Evolutionary conservation across 148 eudicot genomes (phyloP).

Genomic region (Camellia japonica): DNA sequence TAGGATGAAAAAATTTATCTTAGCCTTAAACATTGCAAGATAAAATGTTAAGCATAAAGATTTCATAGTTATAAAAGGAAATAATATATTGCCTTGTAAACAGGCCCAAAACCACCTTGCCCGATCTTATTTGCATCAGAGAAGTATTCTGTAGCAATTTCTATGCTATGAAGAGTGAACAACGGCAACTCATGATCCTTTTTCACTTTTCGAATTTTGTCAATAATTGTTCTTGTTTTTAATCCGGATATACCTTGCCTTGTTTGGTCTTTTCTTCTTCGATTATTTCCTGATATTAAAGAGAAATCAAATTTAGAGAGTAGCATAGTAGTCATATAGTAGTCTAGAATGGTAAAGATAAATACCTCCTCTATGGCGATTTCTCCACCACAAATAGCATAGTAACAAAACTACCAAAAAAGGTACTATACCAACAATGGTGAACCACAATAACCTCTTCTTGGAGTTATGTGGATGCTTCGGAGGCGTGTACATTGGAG

Average conservation of each 20-base stretch:
- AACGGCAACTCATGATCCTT: slow-evolving; percentile 3
- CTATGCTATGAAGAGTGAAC: slow-evolving; percentile 13
- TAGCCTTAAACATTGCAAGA: too few relatives aligned
- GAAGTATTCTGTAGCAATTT: slow-evolving; percentile 2
- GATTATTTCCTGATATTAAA: too few relatives aligned
- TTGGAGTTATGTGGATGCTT: not conserved
- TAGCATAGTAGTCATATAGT: too few relatives aligned
- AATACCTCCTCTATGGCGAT: not conserved
- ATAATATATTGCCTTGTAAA: not conserved
- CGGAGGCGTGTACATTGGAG: too few relatives aligned
- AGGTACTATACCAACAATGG: not conserved
- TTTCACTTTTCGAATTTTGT: not conserved
- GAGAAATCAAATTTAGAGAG: too few relatives aligned
- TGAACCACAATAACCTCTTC: not conserved
- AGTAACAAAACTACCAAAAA: not conserved
- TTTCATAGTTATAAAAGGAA: too few relatives aligned
- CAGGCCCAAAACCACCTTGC: slow-evolving; percentile 17
- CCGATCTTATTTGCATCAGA: slow-evolving; percentile 10
- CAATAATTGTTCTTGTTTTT: not conserved
- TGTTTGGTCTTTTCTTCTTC: too few relatives aligned
- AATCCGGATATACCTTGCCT: not conserved
- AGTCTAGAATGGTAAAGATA: not conserved
- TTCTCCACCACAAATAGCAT: not conserved
- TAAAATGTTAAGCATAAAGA: too few relatives aligned
- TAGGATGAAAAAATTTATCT: not conserved